Conservation (phyloP, 495 filamentous ascomycete genomes). For the Daldinia bambusicola region DNA sequence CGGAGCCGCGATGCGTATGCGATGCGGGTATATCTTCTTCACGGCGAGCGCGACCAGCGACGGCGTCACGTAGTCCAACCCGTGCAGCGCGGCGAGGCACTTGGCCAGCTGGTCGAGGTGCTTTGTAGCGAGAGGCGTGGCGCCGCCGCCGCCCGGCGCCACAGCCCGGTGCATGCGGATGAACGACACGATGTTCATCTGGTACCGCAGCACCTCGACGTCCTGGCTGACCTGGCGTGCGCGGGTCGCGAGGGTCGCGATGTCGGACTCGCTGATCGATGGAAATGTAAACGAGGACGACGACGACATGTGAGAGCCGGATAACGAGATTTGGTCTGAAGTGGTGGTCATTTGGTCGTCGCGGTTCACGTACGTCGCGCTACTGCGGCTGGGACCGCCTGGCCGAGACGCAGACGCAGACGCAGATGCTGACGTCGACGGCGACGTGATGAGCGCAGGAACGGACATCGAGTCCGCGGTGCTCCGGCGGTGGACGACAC, state of each 20-base stretch:
- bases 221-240: slow-evolving; percentile 47
- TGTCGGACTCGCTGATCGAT: slow-evolving; percentile 46
- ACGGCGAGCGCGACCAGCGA: slow-evolving; percentile 83
- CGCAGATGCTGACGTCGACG: background rate
- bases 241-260: slow-evolving; percentile 52
- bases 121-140: slow-evolving; percentile 78
- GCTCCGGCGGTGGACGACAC: slow-evolving; percentile 43
- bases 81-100: slow-evolving; percentile 85
- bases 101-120: slow-evolving; percentile 75
- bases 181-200: slow-evolving; percentile 85
- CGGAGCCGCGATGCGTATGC: slow-evolving; percentile 72
- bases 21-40: slow-evolving; percentile 90
- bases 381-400: slow-evolving; percentile 19
- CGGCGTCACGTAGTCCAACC: slow-evolving; percentile 82
- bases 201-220: slow-evolving; percentile 78
- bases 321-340: background rate
- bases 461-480: slow-evolving; percentile 18
- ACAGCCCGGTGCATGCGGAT: slow-evolving; percentile 87
- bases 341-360: background rate
- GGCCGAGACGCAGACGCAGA: background rate
- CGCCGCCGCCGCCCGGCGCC: slow-evolving; percentile 65
- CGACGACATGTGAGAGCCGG: background rate
- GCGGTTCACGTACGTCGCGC: slow-evolving; percentile 1
- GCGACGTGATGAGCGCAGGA: slow-evolving; percentile 5
- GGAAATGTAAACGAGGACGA: background rate